These are phyloP conservation scores for Kwoniella europaea DNA, from an alignment of 768 basidiomycete species.

Conservation along the genomic window DNA sequence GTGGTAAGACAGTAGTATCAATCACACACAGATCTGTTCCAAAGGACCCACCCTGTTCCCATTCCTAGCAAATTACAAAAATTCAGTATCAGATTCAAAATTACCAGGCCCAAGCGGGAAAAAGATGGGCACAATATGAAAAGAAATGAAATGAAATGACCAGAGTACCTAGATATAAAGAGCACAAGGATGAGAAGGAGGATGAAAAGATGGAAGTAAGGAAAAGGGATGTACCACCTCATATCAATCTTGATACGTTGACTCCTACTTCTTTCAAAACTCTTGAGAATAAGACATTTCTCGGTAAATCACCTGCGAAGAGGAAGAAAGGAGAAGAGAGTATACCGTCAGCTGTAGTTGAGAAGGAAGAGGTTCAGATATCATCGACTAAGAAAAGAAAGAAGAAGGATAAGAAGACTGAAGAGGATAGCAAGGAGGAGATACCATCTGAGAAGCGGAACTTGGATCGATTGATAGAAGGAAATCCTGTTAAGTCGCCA, in stretches of 20 bases:
- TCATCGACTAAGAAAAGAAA: not conserved
- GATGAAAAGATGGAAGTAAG: not conserved
- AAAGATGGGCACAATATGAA: not conserved
- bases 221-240: conserved; percentile 12
- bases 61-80: too few relatives aligned
- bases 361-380: not conserved
- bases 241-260: not conserved
- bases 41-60: too few relatives aligned
- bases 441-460: not conserved
- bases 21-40: too few relatives aligned
- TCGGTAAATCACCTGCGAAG: not conserved
- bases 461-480: not conserved
- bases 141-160: not conserved
- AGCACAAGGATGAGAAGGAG: not conserved
- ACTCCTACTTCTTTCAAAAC: not conserved
- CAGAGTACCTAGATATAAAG: too few relatives aligned
- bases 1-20: too few relatives aligned
- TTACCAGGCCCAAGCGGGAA: too few relatives aligned
- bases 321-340: not conserved
- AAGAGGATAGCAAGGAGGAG: not conserved
- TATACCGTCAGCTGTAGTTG: not conserved
- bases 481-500: not conserved
- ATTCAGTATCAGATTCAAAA: too few relatives aligned
- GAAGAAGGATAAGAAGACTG: not conserved
- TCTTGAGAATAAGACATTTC: not conserved